phyloP scores from a whole-genome alignment of 2,329 filamentous ascomycete genomes.

The Fusarium concolor region DNA sequence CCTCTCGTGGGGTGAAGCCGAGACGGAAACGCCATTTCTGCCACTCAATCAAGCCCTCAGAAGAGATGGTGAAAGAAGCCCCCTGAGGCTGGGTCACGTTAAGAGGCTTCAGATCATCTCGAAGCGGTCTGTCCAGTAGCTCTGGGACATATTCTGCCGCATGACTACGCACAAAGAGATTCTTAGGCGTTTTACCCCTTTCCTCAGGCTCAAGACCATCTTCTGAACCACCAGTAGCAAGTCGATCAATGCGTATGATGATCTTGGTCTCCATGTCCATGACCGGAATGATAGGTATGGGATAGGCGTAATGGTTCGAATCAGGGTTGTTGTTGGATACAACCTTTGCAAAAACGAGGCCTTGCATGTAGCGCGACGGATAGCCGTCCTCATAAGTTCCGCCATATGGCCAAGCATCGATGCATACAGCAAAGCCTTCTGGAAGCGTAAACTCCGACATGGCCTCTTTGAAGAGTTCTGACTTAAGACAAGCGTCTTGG shows the following conservation, averaged over 20 bases:
- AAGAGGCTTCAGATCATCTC: constrained; percentile 73
- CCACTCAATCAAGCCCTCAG: constrained; percentile 63
- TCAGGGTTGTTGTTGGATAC: constrained; percentile 59
- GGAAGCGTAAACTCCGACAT: constrained; percentile 38
- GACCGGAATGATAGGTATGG: constrained; percentile 68
- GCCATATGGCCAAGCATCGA: constrained; percentile 76
- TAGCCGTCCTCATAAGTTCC: constrained; percentile 53
- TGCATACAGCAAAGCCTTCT: constrained; percentile 56
- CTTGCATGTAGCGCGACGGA: constrained; percentile 58
- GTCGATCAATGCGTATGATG: constrained; percentile 67
- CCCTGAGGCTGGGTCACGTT: constrained; percentile 78
- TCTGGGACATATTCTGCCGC: constrained; percentile 61
- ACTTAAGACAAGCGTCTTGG: constrained; percentile 55
- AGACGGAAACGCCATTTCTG: constrained; percentile 78
- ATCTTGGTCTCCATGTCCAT: constrained; percentile 68
- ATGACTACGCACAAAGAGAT: constrained; percentile 45
- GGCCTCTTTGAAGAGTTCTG: constrained; percentile 59
- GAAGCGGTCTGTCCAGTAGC: constrained; percentile 59
- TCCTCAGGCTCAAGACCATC: constrained; percentile 57
- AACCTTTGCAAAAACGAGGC: constrained; percentile 58
- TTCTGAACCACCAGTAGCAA: constrained; percentile 60
- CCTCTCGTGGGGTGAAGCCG: constrained; percentile 76
- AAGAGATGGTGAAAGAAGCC: constrained; percentile 69
- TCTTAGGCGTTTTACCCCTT: constrained; percentile 55
- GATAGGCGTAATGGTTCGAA: constrained; percentile 72